These are phyloP conservation scores for Lithospermum erythrorhizon DNA, from an alignment of 257 asterid species.

Conservation along the genomic window DNA sequence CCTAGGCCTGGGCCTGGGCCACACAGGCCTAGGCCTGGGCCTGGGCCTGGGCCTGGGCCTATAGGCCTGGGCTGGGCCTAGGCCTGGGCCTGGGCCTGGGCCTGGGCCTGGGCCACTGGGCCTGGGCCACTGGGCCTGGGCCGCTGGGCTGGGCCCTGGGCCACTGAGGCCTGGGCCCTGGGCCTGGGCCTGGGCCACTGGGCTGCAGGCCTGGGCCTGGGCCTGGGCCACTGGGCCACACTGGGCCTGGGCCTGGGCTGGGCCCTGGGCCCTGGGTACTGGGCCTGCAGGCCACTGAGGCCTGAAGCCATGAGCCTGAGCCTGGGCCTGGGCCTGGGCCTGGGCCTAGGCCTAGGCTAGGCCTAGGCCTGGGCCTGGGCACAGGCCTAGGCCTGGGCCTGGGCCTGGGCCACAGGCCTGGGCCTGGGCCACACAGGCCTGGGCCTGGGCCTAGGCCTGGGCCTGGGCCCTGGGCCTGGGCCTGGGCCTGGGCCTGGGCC, in stretches of 20 bases:
- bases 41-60: conserved; percentile 2
- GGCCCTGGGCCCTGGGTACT: background rate
- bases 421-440: no score
- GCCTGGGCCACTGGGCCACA: background rate
- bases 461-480: conserved; percentile 8
- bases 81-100: conserved; percentile 1
- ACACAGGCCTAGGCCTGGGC: conserved; percentile 5
- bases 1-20: background rate
- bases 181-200: background rate
- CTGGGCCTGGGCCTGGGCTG: conserved; percentile 6
- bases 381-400: conserved; percentile 5
- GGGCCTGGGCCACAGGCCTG: background rate
- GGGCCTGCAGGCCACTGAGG: no score
- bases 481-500: background rate
- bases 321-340: conserved; percentile 8
- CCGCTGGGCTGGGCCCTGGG: no score
- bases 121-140: no score
- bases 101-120: background rate
- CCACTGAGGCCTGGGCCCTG: background rate
- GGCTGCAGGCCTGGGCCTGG: no score
- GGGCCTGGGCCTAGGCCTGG: no score
- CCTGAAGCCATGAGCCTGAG: background rate
- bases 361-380: conserved; percentile 6
- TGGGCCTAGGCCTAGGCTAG: no score
- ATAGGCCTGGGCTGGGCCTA: background rate